Conservation (phyloP, 2,329 filamentous ascomycete genomes). For the Stagonosporopsis vannaccii region DNA sequence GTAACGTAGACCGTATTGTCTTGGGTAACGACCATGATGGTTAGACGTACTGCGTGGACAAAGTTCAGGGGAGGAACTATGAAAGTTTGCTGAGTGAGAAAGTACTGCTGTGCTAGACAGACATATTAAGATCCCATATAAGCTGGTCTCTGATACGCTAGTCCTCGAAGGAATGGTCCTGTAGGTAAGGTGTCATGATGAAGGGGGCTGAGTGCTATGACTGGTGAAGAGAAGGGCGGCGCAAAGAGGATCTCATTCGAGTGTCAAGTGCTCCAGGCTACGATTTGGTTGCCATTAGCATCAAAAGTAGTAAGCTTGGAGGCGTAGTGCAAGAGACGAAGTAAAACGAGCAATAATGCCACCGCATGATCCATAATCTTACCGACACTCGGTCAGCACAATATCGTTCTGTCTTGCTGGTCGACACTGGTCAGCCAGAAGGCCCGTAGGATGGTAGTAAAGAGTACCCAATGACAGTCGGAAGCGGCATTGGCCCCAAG, state of each 20-base stretch:
- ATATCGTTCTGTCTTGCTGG: background rate
- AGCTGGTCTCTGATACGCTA: background rate
- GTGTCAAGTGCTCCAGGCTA: constrained; percentile 3
- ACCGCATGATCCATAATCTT: background rate
- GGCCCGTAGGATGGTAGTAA: background rate
- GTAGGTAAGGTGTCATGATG: background rate
- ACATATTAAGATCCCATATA: constrained; percentile 2
- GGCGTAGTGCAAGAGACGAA: background rate
- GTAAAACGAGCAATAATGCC: background rate
- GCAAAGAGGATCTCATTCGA: background rate
- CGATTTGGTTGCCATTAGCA: constrained; percentile 7
- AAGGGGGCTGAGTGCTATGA: constrained; percentile 11
- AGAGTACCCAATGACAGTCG: background rate
- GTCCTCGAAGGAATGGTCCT: background rate
- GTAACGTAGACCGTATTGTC: constrained; percentile 21
- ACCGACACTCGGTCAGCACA: constrained; percentile 3
- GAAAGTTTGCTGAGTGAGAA: background rate
- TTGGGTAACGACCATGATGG: background rate
- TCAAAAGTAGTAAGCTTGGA: background rate
- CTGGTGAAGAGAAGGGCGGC: constrained; percentile 7
- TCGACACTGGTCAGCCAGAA: background rate
- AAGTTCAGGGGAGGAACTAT: background rate
- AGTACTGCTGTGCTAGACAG: background rate
- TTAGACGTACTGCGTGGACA: background rate
- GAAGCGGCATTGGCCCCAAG: background rate